Percentiles rank a stretch among this genome's conserved stretches.
These are phyloP conservation scores for Claviceps pusilla DNA, from an alignment of 2,329 filamentous ascomycete species.

Conservation along the genomic window DNA sequence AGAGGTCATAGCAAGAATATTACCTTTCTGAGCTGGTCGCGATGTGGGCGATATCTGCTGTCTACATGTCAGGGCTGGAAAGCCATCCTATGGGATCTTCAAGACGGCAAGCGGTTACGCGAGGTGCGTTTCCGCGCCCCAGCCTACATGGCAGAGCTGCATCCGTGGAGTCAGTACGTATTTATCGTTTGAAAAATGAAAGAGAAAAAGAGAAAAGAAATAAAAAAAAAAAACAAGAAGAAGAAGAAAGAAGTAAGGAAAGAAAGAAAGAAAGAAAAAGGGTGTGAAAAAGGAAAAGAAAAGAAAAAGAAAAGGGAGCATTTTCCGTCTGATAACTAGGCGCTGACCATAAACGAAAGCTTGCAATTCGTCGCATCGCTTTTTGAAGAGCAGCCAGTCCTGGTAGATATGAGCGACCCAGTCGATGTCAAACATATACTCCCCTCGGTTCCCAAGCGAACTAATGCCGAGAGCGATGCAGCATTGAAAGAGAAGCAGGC, in stretches of 20 bases:
- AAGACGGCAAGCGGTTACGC: conserved; percentile 52
- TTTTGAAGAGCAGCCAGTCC: conserved; percentile 80
- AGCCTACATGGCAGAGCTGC: conserved; percentile 88
- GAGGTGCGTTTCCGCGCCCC: conserved; percentile 85
- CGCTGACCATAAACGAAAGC: conserved; percentile 28
- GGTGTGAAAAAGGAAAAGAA: background rate
- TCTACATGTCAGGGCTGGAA: conserved; percentile 95
- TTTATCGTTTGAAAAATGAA: background rate
- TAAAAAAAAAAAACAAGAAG: background rate
- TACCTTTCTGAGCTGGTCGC: conserved; percentile 89
- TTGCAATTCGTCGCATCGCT: conserved; percentile 78
- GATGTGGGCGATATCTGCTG: conserved; percentile 77
- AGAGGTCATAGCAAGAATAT: conserved; percentile 88
- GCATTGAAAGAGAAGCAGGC: conserved; percentile 66
- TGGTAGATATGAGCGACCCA: conserved; percentile 64
- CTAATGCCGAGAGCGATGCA: conserved; percentile 53
- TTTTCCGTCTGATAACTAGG: background rate
- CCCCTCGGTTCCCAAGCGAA: conserved; percentile 66
- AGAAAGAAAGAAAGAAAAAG: too few relatives aligned
- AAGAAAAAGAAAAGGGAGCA: too few relatives aligned
- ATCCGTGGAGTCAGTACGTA: conserved; percentile 70
- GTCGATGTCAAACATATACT: conserved; percentile 62
- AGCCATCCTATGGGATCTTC: conserved; percentile 86
- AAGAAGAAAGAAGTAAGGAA: too few relatives aligned
- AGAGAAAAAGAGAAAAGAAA: background rate